Conservation (phyloP, 2,329 filamentous ascomycete species). For the Aspergillus piperis region DNA sequence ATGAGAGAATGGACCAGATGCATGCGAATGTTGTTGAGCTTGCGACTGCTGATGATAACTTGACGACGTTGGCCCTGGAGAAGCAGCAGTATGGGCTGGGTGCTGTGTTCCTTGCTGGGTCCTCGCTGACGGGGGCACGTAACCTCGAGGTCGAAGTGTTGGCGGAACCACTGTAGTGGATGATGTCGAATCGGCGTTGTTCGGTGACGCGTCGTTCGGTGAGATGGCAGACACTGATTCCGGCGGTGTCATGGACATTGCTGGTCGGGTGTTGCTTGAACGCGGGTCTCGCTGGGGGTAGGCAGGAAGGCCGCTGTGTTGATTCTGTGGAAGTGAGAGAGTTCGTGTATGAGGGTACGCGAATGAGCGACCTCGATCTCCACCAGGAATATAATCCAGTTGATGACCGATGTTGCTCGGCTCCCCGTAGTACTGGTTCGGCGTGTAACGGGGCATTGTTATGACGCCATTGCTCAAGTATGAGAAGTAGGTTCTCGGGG, state of each 20-base stretch:
- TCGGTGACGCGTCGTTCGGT: background rate
- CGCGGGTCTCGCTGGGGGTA: background rate
- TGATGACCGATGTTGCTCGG: background rate
- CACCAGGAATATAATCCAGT: background rate
- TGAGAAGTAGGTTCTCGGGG: background rate
- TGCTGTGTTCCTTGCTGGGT: background rate
- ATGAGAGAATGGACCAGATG: background rate
- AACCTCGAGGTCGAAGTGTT: background rate
- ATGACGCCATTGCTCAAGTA: background rate
- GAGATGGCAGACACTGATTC: background rate
- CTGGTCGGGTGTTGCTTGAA: background rate
- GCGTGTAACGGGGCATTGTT: background rate
- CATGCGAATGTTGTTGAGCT: background rate
- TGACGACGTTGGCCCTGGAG: background rate
- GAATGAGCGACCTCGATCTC: background rate
- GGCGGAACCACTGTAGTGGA: background rate
- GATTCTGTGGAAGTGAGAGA: background rate
- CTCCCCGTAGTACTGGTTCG: background rate
- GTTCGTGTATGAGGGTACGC: background rate
- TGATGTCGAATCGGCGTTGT: background rate
- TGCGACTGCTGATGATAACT: background rate
- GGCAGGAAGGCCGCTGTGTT: background rate
- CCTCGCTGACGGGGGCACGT: background rate
- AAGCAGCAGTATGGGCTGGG: background rate
- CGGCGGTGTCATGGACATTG: background rate